phyloP scores from a whole-genome alignment of 1,139 yeast genomes.

The Geotrichum aggregatum region DNA sequence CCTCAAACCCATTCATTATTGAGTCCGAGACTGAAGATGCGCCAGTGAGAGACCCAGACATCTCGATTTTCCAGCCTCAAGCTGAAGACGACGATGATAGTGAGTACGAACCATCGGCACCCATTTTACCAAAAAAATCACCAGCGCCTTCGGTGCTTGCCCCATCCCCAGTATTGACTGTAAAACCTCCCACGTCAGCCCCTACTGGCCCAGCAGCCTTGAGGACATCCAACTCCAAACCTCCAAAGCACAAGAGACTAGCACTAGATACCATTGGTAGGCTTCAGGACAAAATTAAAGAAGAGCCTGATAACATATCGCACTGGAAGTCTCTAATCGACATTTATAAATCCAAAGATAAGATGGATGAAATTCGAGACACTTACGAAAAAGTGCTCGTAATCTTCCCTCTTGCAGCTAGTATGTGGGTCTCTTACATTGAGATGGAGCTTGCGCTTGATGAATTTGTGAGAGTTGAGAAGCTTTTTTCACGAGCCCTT shows the following conservation, averaged over 20 bases:
- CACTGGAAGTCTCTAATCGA: slow-evolving; percentile 58
- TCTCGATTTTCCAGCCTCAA: not conserved
- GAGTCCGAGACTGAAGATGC: slow-evolving; percentile 6
- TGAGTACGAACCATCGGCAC: slow-evolving; percentile 19
- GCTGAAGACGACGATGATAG: slow-evolving; percentile 14
- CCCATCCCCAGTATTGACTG: not conserved
- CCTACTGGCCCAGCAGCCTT: slow-evolving; percentile 1
- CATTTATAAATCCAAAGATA: slow-evolving; percentile 53
- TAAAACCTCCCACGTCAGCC: not conserved
- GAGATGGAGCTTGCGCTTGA: slow-evolving; percentile 64
- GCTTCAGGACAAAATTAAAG: slow-evolving; percentile 56
- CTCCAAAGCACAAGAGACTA: slow-evolving; percentile 33
- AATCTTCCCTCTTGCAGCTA: slow-evolving; percentile 60
- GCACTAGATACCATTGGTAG: slow-evolving; percentile 51
- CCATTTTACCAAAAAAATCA: slow-evolving; percentile 12
- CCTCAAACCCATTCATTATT: slow-evolving; percentile 6
- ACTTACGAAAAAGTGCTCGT: slow-evolving; percentile 59
- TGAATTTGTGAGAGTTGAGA: slow-evolving; percentile 64
- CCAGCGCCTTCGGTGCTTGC: not conserved
- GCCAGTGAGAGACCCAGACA: not conserved
- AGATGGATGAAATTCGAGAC: slow-evolving; percentile 57
- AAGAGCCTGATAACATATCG: slow-evolving; percentile 53
- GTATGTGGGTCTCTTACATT: slow-evolving; percentile 67
- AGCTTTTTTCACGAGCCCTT: slow-evolving; percentile 58
- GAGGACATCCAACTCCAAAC: not conserved